Evolutionary conservation across 2,329 filamentous ascomycete species (phyloP).

Genomic region (Seiridium unicorne): DNA sequence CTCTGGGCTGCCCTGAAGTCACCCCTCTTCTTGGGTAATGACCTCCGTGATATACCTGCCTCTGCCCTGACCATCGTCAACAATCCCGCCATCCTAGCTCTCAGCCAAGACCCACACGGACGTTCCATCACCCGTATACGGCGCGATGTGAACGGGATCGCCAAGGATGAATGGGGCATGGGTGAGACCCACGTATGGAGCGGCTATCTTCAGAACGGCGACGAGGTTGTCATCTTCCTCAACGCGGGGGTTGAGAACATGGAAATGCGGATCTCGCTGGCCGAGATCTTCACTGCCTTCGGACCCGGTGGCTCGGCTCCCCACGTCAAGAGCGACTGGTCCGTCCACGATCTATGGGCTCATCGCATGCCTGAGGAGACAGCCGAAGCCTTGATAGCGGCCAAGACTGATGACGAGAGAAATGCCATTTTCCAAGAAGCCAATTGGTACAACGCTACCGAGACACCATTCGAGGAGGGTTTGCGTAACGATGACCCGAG

Average conservation of each 20-base stretch:
- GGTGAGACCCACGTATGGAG: conserved; percentile 17
- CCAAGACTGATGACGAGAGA: conserved; percentile 1
- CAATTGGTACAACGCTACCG: conserved; percentile 18
- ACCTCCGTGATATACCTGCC: conserved; percentile 1
- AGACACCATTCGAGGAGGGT: conserved; percentile 14
- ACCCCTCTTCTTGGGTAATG: conserved; percentile 7
- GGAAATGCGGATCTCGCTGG: conserved; percentile 7
- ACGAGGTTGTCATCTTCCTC: conserved; percentile 8
- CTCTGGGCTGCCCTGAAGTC: conserved; percentile 8
- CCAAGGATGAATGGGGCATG: conserved; percentile 11
- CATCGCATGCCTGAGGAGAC: conserved; percentile 14
- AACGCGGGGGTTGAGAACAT: conserved; percentile 5
- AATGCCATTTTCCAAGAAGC: conserved; percentile 9
- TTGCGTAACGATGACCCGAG: conserved; percentile 16
- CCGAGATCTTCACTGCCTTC: conserved; percentile 19
- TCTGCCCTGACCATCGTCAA: conserved; percentile 3
- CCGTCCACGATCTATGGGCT: conserved; percentile 19
- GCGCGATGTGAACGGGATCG: background rate
- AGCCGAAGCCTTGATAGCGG: conserved; percentile 12
- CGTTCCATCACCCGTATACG: conserved; percentile 9
- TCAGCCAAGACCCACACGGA: conserved; percentile 9
- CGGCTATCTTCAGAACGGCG: conserved; percentile 6
- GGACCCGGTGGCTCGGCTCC: conserved; percentile 18
- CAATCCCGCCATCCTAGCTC: conserved; percentile 9
- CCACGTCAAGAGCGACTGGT: conserved; percentile 16